A percentile compares a stretch with the other conserved stretches of the same genome.
These are phyloP conservation scores for Diatrype stigma DNA, from an alignment of 2,329 filamentous ascomycete species.

Conservation along the genomic window DNA sequence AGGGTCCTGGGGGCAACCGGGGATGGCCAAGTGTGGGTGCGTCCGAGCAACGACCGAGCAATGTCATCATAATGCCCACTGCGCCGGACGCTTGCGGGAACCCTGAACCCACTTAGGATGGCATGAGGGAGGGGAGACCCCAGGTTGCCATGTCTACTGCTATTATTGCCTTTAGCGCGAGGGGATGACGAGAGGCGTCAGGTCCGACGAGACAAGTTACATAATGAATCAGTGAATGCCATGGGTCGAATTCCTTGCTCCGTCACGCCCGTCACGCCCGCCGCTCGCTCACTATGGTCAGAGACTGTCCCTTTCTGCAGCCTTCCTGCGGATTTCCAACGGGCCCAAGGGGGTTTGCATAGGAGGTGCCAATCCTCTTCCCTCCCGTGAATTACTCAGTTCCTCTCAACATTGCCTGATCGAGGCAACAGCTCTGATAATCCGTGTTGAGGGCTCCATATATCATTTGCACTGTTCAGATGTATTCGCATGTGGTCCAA, in stretches of 20 bases:
- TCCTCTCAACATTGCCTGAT: not conserved
- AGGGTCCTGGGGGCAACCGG: conserved; percentile 5
- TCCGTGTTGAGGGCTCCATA: not conserved
- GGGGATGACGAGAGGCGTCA: not conserved
- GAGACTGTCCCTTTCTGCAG: no score
- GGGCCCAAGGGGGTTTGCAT: not conserved
- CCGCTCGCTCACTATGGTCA: no score
- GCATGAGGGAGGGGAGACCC: not conserved
- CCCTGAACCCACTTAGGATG: not conserved
- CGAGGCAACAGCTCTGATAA: not conserved
- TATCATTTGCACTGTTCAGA: not conserved
- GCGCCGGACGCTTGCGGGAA: not conserved
- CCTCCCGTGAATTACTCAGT: not conserved
- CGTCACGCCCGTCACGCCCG: no score
- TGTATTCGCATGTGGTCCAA: not conserved
- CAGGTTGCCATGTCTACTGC: not conserved
- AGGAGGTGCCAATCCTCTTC: not conserved
- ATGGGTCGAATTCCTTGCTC: no score
- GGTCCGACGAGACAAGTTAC: no score
- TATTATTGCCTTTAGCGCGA: not conserved
- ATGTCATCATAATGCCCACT: conserved; percentile 6
- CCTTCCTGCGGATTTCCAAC: no score
- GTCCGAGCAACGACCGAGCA: conserved; percentile 7
- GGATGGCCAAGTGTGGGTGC: not conserved
- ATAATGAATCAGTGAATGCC: no score